Conservation (phyloP, 1,284 basidiomycete genomes). For the Puccinia polysora region DNA sequence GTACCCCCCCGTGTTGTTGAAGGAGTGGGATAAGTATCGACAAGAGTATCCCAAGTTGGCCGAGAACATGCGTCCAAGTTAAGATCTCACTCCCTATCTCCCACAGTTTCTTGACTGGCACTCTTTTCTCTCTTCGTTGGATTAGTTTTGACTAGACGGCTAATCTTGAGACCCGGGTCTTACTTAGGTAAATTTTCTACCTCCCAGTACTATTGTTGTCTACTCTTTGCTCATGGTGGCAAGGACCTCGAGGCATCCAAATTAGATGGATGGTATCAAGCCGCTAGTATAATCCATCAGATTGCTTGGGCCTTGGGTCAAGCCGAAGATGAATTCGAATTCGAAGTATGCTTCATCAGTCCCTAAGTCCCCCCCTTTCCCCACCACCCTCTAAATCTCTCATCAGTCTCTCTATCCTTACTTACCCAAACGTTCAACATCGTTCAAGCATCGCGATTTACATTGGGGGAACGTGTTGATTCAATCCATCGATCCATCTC, state of each 20-base stretch:
- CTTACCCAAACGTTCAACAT: neutral
- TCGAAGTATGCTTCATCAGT: constrained; percentile 16
- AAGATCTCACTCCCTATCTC: neutral
- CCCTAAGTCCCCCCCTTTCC: neutral
- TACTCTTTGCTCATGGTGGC: constrained; percentile 30
- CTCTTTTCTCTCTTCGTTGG: neutral
- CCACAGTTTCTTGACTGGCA: neutral
- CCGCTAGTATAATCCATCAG: constrained; percentile 31
- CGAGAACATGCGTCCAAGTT: constrained; percentile 35
- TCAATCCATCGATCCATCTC: neutral
- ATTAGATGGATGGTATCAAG: constrained; percentile 31
- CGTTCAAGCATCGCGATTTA: constrained; percentile 42
- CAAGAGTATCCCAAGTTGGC: constrained; percentile 19
- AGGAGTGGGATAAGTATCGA: constrained; percentile 32
- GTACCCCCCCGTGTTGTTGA: constrained; percentile 29
- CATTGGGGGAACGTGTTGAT: constrained; percentile 41
- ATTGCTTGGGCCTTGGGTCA: constrained; percentile 12
- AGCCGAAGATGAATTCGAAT: constrained; percentile 32
- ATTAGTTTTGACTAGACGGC: neutral
- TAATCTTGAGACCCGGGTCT: no score
- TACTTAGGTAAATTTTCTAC: constrained; percentile 31
- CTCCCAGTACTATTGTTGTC: constrained; percentile 35
- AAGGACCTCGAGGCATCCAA: constrained; percentile 24
- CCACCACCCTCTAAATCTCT: neutral
- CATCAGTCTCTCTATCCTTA: neutral